phyloP scores from a whole-genome alignment of 371 early-diverging fungal genomes.

The Parasitella parasitica region DNA sequence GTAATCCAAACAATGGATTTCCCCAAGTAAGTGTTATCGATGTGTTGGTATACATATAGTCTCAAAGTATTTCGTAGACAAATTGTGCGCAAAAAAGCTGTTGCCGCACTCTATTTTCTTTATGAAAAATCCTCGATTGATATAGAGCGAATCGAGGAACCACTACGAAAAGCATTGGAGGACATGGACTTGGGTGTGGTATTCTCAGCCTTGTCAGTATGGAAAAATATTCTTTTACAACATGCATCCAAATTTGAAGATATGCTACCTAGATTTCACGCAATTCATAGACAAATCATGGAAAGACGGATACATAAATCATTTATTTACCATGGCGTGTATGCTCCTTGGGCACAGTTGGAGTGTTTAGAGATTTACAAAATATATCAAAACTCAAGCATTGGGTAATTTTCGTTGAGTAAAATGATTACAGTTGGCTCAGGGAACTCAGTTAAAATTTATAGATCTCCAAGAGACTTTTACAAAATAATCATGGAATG shows the following conservation, averaged over 20 bases:
- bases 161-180: conserved; percentile 37
- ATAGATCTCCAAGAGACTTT: conserved; percentile 32
- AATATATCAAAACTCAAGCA: conserved; percentile 23
- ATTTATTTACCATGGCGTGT: conserved; percentile 51
- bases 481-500: conserved; percentile 27
- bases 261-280: conserved; percentile 33
- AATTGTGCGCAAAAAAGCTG: conserved; percentile 47
- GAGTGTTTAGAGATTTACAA: conserved; percentile 36
- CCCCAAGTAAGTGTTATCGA: conserved; percentile 31
- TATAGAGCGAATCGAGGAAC: conserved; percentile 29
- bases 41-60: not conserved
- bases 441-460: not conserved
- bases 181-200: conserved; percentile 51
- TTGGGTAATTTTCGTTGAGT: too few relatives aligned
- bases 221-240: conserved; percentile 36
- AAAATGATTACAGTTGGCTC: too few relatives aligned
- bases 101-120: conserved; percentile 34
- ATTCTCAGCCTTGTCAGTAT: conserved; percentile 40
- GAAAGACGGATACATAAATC: conserved; percentile 37
- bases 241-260: conserved; percentile 27
- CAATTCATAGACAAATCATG: conserved; percentile 40
- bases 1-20: conserved; percentile 29
- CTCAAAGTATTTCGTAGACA: conserved; percentile 27
- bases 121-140: conserved; percentile 24
- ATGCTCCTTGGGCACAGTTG: conserved; percentile 58